Percentiles rank a stretch among this genome's conserved stretches.
Conservation (phyloP, 768 basidiomycete genomes). For the Amanita jacksonii region DNA sequence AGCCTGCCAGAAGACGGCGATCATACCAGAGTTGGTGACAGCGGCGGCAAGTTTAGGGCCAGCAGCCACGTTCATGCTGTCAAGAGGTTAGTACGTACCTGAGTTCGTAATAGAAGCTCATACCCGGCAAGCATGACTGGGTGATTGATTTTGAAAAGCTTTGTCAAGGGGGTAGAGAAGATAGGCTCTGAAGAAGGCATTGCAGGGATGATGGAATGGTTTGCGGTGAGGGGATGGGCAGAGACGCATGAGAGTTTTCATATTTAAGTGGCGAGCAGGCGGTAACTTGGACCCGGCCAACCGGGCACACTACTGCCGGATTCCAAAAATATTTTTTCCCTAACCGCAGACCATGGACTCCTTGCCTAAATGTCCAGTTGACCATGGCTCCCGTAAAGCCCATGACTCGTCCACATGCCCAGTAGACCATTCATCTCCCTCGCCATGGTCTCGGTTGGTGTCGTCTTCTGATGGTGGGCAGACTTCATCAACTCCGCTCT, state of each 20-base stretch:
- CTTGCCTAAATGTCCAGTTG: constrained; percentile 39
- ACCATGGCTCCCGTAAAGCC: constrained; percentile 23
- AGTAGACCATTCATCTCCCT: constrained; percentile 28
- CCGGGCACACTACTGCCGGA: background rate
- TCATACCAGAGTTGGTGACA: constrained; percentile 77
- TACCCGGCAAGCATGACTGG: constrained; percentile 78
- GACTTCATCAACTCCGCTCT: constrained; percentile 31
- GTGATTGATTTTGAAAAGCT: constrained; percentile 68
- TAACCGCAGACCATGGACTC: constrained; percentile 11
- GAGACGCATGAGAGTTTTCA: background rate
- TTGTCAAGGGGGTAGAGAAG: constrained; percentile 67
- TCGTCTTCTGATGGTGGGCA: constrained; percentile 23
- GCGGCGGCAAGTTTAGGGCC: constrained; percentile 79
- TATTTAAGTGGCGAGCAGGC: background rate
- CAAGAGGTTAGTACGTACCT: constrained; percentile 1
- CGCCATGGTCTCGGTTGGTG: constrained; percentile 35
- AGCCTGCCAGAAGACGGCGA: background rate
- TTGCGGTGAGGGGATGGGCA: background rate
- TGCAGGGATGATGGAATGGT: constrained; percentile 11
- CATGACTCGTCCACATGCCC: no score
- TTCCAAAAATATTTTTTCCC: constrained; percentile 12
- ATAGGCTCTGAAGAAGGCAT: constrained; percentile 63
- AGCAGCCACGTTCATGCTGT: constrained; percentile 80
- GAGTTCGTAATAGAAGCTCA: constrained; percentile 1
- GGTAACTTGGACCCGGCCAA: background rate